These are phyloP conservation scores for Phycomyces nitens DNA, from an alignment of 192 early-diverging fungal genomes.

Conservation along the genomic window DNA sequence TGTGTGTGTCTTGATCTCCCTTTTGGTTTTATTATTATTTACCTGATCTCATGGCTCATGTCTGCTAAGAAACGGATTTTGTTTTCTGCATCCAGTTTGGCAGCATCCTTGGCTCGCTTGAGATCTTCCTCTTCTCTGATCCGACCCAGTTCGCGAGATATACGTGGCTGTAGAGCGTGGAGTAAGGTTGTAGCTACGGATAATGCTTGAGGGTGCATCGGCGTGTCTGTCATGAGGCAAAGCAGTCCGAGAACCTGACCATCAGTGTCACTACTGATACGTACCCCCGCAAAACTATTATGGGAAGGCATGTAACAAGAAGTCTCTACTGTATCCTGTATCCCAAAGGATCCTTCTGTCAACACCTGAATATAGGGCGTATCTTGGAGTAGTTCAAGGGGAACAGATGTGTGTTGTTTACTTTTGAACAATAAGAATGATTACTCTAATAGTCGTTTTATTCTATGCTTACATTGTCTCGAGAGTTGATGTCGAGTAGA, in stretches of 20 bases:
- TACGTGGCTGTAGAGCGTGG: conserved; percentile 31
- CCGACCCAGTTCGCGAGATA: conserved; percentile 40
- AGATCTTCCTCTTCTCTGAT: conserved; percentile 39
- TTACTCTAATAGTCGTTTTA: neutral
- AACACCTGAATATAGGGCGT: neutral
- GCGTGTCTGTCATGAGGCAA: conserved; percentile 34
- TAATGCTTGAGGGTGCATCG: conserved; percentile 30
- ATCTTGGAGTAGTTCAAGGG: neutral
- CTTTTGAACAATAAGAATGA: conserved; percentile 4
- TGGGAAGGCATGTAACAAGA: neutral
- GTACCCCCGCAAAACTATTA: neutral
- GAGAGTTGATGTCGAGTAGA: neutral
- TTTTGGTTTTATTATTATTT: neutral
- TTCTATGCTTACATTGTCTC: neutral
- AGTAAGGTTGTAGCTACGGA: conserved; percentile 27
- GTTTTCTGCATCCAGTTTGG: conserved; percentile 47
- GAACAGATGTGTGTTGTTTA: conserved; percentile 1
- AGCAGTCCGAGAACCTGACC: conserved; percentile 37
- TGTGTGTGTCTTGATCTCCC: neutral
- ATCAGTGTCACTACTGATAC: neutral
- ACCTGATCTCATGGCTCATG: conserved; percentile 56
- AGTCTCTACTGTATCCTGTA: neutral
- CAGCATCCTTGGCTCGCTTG: conserved; percentile 40
- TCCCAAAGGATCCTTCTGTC: neutral
- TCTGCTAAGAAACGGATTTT: conserved; percentile 56